These are phyloP conservation scores for Aureobasidium uvarum DNA, from an alignment of 2,329 filamentous ascomycete species.

Conservation along the genomic window DNA sequence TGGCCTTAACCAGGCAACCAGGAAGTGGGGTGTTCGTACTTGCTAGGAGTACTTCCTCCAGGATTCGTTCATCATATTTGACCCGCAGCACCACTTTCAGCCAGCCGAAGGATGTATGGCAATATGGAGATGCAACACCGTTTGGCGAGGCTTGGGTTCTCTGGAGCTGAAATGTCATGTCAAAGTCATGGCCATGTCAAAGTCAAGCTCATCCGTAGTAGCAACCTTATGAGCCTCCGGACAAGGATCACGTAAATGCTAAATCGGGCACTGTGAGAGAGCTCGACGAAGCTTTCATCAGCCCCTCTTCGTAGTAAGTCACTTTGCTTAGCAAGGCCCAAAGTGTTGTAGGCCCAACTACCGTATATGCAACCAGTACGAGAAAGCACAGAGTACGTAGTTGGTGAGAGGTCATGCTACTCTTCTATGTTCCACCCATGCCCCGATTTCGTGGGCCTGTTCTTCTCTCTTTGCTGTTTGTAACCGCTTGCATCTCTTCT, in stretches of 20 bases:
- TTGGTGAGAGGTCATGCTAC: slow-evolving; percentile 14
- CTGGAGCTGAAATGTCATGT: neutral
- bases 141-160: neutral
- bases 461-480: neutral
- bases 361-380: neutral
- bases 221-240: neutral
- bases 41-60: neutral
- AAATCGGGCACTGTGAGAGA: neutral
- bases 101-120: neutral
- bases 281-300: slow-evolving; percentile 9
- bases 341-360: neutral
- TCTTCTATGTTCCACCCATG: slow-evolving; percentile 13
- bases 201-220: neutral
- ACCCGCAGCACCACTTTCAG: slow-evolving; percentile 9
- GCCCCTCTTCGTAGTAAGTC: slow-evolving; percentile 8
- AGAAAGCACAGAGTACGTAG: slow-evolving; percentile 16
- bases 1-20: neutral
- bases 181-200: neutral
- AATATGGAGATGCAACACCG: neutral
- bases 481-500: slow-evolving; percentile 2
- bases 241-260: slow-evolving; percentile 17
- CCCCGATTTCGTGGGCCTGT: neutral
- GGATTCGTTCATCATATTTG: slow-evolving; percentile 2
- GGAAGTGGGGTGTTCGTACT: slow-evolving; percentile 5
- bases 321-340: neutral